Base-by-base conservation (phyloP, 1,139 yeast species). In the Yamadazyma trypodendri region DNA sequence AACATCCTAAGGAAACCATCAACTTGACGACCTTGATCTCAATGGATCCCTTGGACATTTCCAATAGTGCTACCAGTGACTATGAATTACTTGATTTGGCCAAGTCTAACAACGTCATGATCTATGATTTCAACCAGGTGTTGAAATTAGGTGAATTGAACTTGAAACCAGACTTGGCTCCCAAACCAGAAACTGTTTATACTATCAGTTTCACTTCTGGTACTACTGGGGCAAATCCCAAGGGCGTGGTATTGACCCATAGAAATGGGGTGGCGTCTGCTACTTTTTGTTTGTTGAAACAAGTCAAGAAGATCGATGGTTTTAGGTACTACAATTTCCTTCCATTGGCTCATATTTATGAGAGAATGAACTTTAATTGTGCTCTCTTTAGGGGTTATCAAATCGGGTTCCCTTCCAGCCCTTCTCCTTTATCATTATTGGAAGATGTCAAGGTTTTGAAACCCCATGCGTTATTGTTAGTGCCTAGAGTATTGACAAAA, bases 181-280 rank as follows among this genome's bases (percentile, higher is more conserved):
- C 89, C 12, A 57, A 52, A 0, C 74, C 81, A 1, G 73, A 77
- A 6, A 72, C 81, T 25, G 45, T 72, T 13, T 77, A 79, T 48
- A 81, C 90, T 35, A 79, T 85, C 44, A 79, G 84, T 31, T 85
- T 84, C 60, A 85, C 95, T 11, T 81, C 89, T 6, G 90, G 90
- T 24, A 81, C 90, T 17, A 82, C 90, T 3, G 89, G 89, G 13
- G 46, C 69, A 9, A 58, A 68, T 39, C 90, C 90, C 13, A 84
- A 84, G 57, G 90, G 90, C 33, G 90, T 81, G n/a, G 74, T 77
- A 24, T 61, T 83, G 47, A 65, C 77, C 6, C 87, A 84, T 40
- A 57, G 58, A 29, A 68, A 65, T 47, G 73, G 79, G 2, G 66
- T 75, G n/a, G 68, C 84, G 10, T 79, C 78, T 8, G 50, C 73